A percentile compares a stretch with the other conserved stretches of the same genome.
phyloP scores from a whole-genome alignment of 495 filamentous ascomycete genomes.

The Aspergillus steynii region DNA sequence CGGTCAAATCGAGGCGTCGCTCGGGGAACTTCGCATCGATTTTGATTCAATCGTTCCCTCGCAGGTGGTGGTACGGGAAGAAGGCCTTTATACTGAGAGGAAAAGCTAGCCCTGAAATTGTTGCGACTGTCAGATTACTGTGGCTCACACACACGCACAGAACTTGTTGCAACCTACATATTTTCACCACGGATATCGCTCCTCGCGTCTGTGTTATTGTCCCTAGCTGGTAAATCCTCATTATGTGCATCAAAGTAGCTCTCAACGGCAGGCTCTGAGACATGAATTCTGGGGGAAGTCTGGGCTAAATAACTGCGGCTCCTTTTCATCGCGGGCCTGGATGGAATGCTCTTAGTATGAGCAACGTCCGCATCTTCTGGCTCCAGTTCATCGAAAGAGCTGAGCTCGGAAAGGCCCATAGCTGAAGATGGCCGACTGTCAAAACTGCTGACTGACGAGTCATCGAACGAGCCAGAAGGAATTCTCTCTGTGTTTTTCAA shows the following conservation, averaged over 20 bases:
- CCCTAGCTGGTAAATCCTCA: slow-evolving; percentile 8
- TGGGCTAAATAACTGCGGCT: slow-evolving; percentile 28
- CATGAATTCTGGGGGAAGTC: slow-evolving; percentile 34
- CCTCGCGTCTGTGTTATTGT: background rate
- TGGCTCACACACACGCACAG: background rate
- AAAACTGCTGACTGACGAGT: slow-evolving; percentile 38
- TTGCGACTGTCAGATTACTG: background rate
- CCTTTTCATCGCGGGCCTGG: slow-evolving; percentile 24
- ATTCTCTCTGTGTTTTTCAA: slow-evolving; percentile 25
- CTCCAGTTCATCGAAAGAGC: too few species aligned
- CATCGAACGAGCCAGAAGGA: slow-evolving; percentile 26
- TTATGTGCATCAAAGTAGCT: slow-evolving; percentile 24
- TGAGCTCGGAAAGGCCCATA: slow-evolving; percentile 5
- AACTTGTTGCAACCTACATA: too few species aligned
- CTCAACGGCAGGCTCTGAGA: slow-evolving; percentile 30
- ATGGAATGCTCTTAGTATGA: slow-evolving; percentile 14
- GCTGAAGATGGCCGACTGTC: slow-evolving; percentile 33
- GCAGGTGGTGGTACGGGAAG: slow-evolving; percentile 28
- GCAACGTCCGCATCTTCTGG: background rate
- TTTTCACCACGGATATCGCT: too few species aligned
- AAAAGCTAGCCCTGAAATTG: slow-evolving; percentile 5
- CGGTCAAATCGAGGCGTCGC: slow-evolving; percentile 38
- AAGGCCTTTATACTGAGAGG: slow-evolving; percentile 24
- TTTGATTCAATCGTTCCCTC: slow-evolving; percentile 29
- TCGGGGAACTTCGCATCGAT: slow-evolving; percentile 30